Percentiles rank a stretch among this genome's conserved stretches.
Evolutionary conservation across 306 rosid genomes (phyloP).

Genomic region (Potentilla sterilis): DNA sequence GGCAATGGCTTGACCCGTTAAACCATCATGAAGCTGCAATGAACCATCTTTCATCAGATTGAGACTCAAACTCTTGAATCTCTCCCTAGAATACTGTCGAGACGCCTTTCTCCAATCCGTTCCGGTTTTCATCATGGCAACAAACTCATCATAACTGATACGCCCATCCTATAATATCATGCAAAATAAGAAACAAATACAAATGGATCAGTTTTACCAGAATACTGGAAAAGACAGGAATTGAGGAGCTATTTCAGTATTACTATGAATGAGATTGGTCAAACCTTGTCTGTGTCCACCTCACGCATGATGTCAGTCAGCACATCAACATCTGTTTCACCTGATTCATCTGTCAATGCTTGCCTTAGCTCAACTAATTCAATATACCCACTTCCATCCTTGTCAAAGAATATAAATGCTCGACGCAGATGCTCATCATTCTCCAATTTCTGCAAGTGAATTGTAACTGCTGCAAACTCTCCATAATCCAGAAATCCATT

Average conservation of each 20-base stretch:
- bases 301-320: conserved; percentile 89
- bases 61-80: conserved; percentile 96
- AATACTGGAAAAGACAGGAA: not conserved
- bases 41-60: conserved; percentile 98
- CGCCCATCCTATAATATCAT: conserved; percentile 64
- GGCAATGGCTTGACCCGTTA: conserved; percentile 77
- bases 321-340: conserved; percentile 69
- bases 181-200: conserved; percentile 5
- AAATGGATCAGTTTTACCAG: not conserved
- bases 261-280: conserved; percentile 22
- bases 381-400: conserved; percentile 83
- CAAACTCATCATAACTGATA: conserved; percentile 89
- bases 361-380: conserved; percentile 75
- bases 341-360: conserved; percentile 72
- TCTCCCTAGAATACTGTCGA: conserved; percentile 94
- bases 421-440: conserved; percentile 85
- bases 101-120: conserved; percentile 99
- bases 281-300: conserved; percentile 97
- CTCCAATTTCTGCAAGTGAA: conserved; percentile 97
- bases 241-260: not conserved
- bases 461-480: conserved; percentile 97
- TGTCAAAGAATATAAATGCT: conserved; percentile 88
- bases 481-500: conserved; percentile 97
- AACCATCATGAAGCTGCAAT: conserved; percentile 82
- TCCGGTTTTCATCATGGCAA: conserved; percentile 98